Evolutionary conservation across 2,329 filamentous ascomycete species (phyloP), one percentile per base, ranked within the genome.

Genomic region (Pseudohalonectria lignicola): DNA sequence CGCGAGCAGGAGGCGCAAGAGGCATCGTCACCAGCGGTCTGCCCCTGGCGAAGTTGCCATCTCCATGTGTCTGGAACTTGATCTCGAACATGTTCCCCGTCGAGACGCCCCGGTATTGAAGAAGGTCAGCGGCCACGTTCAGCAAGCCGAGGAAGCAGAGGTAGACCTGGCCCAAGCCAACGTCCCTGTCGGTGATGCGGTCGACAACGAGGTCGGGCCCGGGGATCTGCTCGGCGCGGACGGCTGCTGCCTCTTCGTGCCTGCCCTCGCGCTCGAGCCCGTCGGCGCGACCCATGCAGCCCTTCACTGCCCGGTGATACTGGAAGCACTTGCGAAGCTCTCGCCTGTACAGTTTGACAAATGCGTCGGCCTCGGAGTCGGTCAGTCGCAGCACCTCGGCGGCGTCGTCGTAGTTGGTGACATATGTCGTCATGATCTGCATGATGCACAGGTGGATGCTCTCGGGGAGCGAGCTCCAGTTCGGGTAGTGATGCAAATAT

Each of bases 391-490:
- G 38, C 4, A 39, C 13, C 5, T 2, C 6, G 5, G 39, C 17
- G 12, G 39, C 35, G n/a, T 21, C 15, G 5, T 9, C 11, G 19
- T 39, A 42, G 16, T 9, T 28, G n/a, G 35, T 5, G 26, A 38
- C 37, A 34, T 38, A 39, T 3, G 26, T 9, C 2, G 40, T 40
- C 28, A 47, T 18, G 34, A 45, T 39, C 17, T 42, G 40, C 37
- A 48, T 36, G 11, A 48, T 26, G n/a, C 41, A 36, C 8, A 48
- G 43, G 36, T 45, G 43, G 37, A 47, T 42, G 18, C 33, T 39
- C 23, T 39, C 36, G 0, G 46, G 39, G 12, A 48, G 32, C 16
- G 29, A 23, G 6, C 20, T 17, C 17, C 21, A 21, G 26, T 29
- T 34, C 4, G 18, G 31, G 20, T 29, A 39, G 9, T 7, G 8